Conservation (phyloP, 495 filamentous ascomycete species). For the Neurospora sp. region DNA sequence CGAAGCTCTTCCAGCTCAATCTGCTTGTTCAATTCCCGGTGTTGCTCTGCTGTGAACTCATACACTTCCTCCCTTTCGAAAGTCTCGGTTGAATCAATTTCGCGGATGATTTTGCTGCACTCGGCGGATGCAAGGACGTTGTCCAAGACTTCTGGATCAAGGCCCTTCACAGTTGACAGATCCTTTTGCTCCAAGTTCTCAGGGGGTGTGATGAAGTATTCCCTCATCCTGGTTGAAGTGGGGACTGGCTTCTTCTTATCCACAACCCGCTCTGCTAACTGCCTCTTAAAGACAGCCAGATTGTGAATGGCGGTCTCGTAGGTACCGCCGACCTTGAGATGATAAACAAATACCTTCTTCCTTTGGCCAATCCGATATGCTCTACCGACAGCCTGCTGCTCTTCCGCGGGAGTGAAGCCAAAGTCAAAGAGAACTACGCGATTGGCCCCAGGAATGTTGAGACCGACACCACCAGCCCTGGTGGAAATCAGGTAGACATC, state of each 20-base stretch:
- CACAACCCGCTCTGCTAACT: slow-evolving; percentile 67
- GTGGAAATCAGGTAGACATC: slow-evolving; percentile 75
- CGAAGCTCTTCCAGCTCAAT: slow-evolving; percentile 19
- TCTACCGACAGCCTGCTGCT: slow-evolving; percentile 83
- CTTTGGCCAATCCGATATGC: slow-evolving; percentile 79
- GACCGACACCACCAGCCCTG: slow-evolving; percentile 64
- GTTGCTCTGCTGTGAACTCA: slow-evolving; percentile 28
- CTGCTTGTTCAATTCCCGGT: slow-evolving; percentile 17
- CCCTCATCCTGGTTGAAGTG: slow-evolving; percentile 37
- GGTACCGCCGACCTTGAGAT: slow-evolving; percentile 69
- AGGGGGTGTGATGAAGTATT: slow-evolving; percentile 50
- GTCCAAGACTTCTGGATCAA: slow-evolving; percentile 60
- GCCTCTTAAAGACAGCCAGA: slow-evolving; percentile 65
- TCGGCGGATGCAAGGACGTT: slow-evolving; percentile 38
- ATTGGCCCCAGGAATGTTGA: slow-evolving; percentile 81
- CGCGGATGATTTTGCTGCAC: slow-evolving; percentile 16
- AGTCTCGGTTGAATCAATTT: slow-evolving; percentile 31
- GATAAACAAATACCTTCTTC: slow-evolving; percentile 81
- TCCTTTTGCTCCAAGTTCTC: slow-evolving; percentile 38
- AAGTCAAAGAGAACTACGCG: slow-evolving; percentile 84
- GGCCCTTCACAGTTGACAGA: slow-evolving; percentile 42
- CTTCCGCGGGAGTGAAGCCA: slow-evolving; percentile 66
- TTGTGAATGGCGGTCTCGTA: slow-evolving; percentile 66
- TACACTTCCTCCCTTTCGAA: slow-evolving; percentile 37
- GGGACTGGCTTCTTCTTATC: slow-evolving; percentile 69